Evolutionary conservation across 2,329 filamentous ascomycete genomes (phyloP), one percentile per base, ranked within the genome.

Genomic region (Phialocephala sp.): DNA sequence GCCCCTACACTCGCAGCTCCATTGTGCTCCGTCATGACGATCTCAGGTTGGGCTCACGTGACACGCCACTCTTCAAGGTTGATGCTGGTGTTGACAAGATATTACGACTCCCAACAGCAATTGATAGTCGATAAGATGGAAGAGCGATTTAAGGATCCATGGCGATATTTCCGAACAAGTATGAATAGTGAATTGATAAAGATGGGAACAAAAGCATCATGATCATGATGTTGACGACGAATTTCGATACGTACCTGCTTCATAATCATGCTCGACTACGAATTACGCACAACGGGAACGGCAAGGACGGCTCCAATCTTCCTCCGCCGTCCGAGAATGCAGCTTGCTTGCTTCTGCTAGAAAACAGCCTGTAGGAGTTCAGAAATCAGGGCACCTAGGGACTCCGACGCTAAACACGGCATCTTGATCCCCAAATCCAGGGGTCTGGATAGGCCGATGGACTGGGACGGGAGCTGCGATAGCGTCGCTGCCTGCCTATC

Each of bases 31-130:
- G 57, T 52, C 66, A 58, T 65, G 35, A 57, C 39, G 20, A 35
- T 54, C 14, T 5, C 20, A 22, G n/a, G 8, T 4, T 24, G 15
- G 8, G 12, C 20, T 12, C 59, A 47, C 47, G 63, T 65, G 63
- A 65, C 39, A 35, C 22, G 22, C 55, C n/a, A 55, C 52, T 57
- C 18, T 50, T n/a, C n/a, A n/a, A n/a, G n/a, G n/a, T n/a, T 60
- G 57, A 24, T 64, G 20, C 41, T 50, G 41, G 6, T 52, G 50
- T 5, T 5, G 9, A 6, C 50, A n/a, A 18, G 50, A 27, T 35
- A 27, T 54, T 2, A 18, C 24, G 4, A 20, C 15, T 35, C 14
- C 4, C 6, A 52, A 14, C 4, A 18, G 27, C 50, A 35, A 54
- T 35, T 54, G 50, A 27, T 14, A 18, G 18, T 12, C 5, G 24